A percentile compares a stretch with the other conserved stretches of the same genome.
phyloP scores from a whole-genome alignment of 2,329 filamentous ascomycete genomes.

The Colletotrichum tamarilloi region DNA sequence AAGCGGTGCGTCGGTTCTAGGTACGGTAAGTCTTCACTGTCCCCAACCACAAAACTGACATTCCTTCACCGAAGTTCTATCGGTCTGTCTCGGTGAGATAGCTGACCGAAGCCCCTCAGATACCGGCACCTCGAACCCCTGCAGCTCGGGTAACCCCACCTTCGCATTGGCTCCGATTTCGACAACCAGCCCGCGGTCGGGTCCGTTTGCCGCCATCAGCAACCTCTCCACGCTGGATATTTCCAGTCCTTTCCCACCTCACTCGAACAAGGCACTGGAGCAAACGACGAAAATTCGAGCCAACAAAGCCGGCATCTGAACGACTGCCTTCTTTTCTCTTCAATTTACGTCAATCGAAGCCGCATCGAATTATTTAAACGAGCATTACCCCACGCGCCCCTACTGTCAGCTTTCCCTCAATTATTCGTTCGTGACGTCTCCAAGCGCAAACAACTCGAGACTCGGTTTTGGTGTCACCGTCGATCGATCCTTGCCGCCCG shows the following conservation, averaged over 20 bases:
- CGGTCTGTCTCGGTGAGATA: constrained; percentile 19
- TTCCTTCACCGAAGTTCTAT: neutral
- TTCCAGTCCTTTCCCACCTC: neutral
- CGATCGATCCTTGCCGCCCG: neutral
- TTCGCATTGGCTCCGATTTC: constrained; percentile 29
- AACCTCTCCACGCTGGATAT: neutral
- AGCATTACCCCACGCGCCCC: neutral
- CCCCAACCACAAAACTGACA: no score
- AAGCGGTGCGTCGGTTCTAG: no score
- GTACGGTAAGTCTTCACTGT: no score
- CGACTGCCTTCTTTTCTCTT: neutral
- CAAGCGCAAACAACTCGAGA: neutral
- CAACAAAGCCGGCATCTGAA: neutral
- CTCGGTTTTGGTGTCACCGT: neutral
- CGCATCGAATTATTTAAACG: neutral
- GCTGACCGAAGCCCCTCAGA: neutral
- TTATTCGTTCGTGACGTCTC: neutral
- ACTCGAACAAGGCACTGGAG: neutral
- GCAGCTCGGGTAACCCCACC: constrained; percentile 27
- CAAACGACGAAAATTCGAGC: no score
- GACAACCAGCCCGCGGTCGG: constrained; percentile 9
- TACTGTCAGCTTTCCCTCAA: neutral
- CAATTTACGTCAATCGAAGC: neutral
- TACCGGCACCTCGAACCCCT: constrained; percentile 9
- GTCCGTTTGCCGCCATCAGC: neutral